Conservation (phyloP, 1,284 basidiomycete genomes). For the Ganoderma leucocontextum region DNA sequence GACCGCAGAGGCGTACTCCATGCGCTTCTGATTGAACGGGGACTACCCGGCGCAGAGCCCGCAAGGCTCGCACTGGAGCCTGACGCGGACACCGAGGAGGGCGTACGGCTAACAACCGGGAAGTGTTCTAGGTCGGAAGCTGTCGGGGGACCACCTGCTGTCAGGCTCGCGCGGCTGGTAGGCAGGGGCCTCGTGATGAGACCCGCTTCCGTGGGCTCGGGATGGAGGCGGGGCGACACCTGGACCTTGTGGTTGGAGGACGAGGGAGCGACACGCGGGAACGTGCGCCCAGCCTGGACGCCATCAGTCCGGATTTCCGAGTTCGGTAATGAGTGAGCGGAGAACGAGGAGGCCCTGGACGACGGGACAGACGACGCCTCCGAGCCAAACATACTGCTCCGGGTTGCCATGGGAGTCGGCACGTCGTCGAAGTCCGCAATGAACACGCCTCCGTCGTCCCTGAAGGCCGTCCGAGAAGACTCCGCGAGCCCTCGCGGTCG, state of each 20-base stretch:
- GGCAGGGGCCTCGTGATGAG: slow-evolving; percentile 30
- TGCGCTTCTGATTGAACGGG: slow-evolving; percentile 39
- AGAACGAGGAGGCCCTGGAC: slow-evolving; percentile 31
- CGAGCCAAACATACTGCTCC: slow-evolving; percentile 32
- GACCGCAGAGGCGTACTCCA: slow-evolving; percentile 44
- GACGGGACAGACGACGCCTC: slow-evolving; percentile 22
- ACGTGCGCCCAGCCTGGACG: slow-evolving; percentile 24
- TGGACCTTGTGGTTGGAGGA: slow-evolving; percentile 44
- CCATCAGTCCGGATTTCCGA: slow-evolving; percentile 21
- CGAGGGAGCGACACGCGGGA: slow-evolving; percentile 34
- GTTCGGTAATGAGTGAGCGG: slow-evolving; percentile 26
- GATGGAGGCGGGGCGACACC: slow-evolving; percentile 45
- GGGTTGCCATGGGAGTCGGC: slow-evolving; percentile 36
- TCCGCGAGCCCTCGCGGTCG: slow-evolving; percentile 19
- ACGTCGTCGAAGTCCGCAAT: slow-evolving; percentile 63
- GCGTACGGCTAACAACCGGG: slow-evolving; percentile 35
- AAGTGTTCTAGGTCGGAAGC: slow-evolving; percentile 34
- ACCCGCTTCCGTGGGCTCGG: slow-evolving; percentile 49
- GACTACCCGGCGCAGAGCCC: slow-evolving; percentile 36
- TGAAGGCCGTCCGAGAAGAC: slow-evolving; percentile 8
- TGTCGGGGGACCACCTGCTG: slow-evolving; percentile 13
- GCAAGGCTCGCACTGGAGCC: slow-evolving; percentile 19
- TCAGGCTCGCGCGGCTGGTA: slow-evolving; percentile 18
- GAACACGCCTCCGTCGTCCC: slow-evolving; percentile 63
- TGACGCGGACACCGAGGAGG: slow-evolving; percentile 33